A percentile compares a stretch with the other conserved stretches of the same genome.
Evolutionary conservation across 352 stramenopile genomes (phyloP).

Genomic region (Globisporangium yorkense): DNA sequence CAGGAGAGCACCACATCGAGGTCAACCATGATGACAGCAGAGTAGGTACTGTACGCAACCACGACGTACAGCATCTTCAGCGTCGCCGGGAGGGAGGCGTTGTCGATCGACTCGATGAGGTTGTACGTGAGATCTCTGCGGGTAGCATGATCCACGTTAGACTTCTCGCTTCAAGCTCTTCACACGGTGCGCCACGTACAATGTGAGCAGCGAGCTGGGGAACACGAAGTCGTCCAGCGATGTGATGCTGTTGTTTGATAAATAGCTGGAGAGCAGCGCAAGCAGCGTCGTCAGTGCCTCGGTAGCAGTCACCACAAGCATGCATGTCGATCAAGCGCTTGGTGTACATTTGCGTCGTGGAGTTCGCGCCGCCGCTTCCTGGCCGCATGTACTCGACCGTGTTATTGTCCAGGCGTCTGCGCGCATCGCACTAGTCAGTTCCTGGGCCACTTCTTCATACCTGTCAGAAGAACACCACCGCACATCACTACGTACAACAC

Average conservation of each 20-base stretch:
- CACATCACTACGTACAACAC: constrained; percentile 2
- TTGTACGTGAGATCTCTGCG: constrained; percentile 5
- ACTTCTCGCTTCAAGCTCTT: not conserved
- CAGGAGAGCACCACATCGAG: not conserved
- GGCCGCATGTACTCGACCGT: constrained; percentile 4
- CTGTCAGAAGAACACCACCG: no score
- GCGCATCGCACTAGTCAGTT: not conserved
- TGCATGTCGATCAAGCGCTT: not conserved
- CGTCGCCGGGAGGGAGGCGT: constrained; percentile 1
- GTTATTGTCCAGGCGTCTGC: constrained; percentile 10
- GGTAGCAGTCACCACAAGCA: no score
- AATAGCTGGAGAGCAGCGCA: constrained; percentile 15
- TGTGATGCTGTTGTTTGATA: constrained; percentile 31
- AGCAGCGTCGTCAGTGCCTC: not conserved
- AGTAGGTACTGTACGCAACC: not conserved
- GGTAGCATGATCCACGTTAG: not conserved
- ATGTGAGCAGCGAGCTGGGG: constrained; percentile 16
- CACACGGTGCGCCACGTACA: not conserved
- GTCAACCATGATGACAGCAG: constrained; percentile 12
- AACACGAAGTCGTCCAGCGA: constrained; percentile 22
- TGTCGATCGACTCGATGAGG: constrained; percentile 1
- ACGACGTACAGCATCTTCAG: constrained; percentile 8
- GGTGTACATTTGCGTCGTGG: constrained; percentile 7
- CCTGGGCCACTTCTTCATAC: not conserved
- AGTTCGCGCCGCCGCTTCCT: constrained; percentile 1